Evolutionary conservation across 345 rosid species (phyloP), one percentile per base, ranked within the genome.

Genomic region (Ceriops decandra): DNA sequence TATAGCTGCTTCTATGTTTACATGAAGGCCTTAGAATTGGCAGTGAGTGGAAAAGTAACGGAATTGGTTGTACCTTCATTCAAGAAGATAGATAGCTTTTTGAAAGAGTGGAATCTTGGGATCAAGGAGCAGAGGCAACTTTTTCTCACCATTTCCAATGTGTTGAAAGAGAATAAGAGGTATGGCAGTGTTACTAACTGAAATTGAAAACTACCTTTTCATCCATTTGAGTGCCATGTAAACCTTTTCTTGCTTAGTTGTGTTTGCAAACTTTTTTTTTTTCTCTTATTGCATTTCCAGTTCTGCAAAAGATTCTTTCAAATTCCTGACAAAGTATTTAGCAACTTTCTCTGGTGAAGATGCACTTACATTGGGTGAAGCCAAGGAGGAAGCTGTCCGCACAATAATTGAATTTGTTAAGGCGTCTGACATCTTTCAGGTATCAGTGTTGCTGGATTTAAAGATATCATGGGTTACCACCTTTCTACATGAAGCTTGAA

Each of bases 81-180:
- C 77, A 87, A 84, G 63, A 88, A 83, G 81, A 85, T 95, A 0
- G 98, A 88, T 69, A 82, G 82, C 74, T 92, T 92, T 82, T 81
- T 95, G 86, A 95, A 95, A 81, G 99, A 92, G 75, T 95, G 99
- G 99, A 87, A 81, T 83, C 77, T 95, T 69, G 93, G 79, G 53
- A 73, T 82, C 70, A 78, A 87, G 77, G 97, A 95, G 71, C 89
- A 86, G 81, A 86, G 99, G 72, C 87, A 80, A 76, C 91, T 95
- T 76, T 95, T 85, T 72, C 91, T 92, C 68, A 66, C 79, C 68
- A 70, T 92, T 60, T 84, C 97, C 68, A 87, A 86, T 72, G 96
- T 75, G 21, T 80, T 86, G 47, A 86, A 73, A 79, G 99, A 95
- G 80, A 83, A 68, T 74, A 92, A 85, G 86, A 87, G 97, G 99